phyloP scores from a whole-genome alignment of 306 rosid species.

The Medicago lupulina region DNA sequence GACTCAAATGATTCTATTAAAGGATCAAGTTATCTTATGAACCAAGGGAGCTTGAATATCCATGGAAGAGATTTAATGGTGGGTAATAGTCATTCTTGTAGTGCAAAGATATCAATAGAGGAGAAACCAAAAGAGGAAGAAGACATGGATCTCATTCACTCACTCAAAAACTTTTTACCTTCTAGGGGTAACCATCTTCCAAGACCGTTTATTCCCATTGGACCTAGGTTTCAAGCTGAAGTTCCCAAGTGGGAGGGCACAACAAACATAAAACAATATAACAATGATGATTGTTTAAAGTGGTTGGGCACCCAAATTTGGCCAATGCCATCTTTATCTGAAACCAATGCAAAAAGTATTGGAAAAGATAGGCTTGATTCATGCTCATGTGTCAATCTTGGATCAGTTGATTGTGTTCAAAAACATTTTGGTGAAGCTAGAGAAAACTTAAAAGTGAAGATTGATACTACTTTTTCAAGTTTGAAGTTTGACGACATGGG shows the following conservation, averaged over 20 bases:
- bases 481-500: no score
- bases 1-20: conserved; percentile 5
- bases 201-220: conserved; percentile 49
- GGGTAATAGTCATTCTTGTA: neutral
- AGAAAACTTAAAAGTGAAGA: no score
- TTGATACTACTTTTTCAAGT: no score
- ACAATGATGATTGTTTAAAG: conserved; percentile 31
- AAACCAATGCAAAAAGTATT: conserved; percentile 18
- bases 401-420: no score
- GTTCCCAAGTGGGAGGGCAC: conserved; percentile 47
- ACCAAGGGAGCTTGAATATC: conserved; percentile 1
- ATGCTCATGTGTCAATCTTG: no score
- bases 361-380: conserved; percentile 42
- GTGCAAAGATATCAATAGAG: conserved; percentile 6
- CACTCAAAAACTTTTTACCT: neutral
- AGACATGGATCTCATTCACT: neutral
- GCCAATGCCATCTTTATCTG: conserved; percentile 12
- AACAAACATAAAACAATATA: neutral
- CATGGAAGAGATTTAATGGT: neutral
- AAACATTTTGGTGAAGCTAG: no score
- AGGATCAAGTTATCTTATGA: conserved; percentile 15
- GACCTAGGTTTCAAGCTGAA: conserved; percentile 59
- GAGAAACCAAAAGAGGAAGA: conserved; percentile 36
- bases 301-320: conserved; percentile 48
- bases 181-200: neutral